Percentiles rank a stretch among this genome's conserved stretches.
Conservation (phyloP, 2,329 filamentous ascomycete species). For the Pseudophaeomoniella oleicola region DNA sequence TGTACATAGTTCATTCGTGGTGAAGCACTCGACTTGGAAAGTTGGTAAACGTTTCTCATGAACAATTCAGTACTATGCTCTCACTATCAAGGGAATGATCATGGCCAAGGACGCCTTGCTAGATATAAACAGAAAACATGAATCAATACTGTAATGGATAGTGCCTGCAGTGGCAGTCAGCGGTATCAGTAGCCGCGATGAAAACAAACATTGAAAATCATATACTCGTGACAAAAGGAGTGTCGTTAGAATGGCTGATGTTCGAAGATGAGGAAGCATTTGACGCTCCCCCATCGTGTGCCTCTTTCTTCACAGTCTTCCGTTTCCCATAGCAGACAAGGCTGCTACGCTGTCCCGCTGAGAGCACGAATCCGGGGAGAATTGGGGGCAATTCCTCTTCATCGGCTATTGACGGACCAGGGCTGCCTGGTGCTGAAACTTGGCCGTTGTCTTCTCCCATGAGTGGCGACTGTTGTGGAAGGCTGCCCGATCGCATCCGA, state of each 20-base stretch:
- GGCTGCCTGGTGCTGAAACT: conserved; percentile 9
- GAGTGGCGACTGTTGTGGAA: conserved; percentile 14
- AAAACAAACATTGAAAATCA: background rate
- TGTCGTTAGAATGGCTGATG: too few relatives aligned
- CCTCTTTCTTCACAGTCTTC: conserved; percentile 11
- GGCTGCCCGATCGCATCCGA: conserved; percentile 20
- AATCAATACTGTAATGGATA: too few relatives aligned
- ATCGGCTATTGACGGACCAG: conserved; percentile 11
- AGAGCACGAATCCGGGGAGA: conserved; percentile 27
- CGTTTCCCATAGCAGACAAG: conserved; percentile 14
- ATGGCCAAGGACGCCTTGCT: too few relatives aligned
- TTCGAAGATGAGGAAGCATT: too few relatives aligned
- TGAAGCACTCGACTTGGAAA: too few relatives aligned
- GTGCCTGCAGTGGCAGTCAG: too few relatives aligned
- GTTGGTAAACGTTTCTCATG: too few relatives aligned
- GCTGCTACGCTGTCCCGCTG: conserved; percentile 23
- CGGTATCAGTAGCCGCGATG: background rate
- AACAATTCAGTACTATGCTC: too few relatives aligned
- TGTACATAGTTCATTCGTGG: too few relatives aligned
- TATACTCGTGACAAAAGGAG: background rate
- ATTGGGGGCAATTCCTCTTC: conserved; percentile 10
- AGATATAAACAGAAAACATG: too few relatives aligned
- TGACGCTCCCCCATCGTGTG: too few relatives aligned
- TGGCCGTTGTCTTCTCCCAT: conserved; percentile 10
- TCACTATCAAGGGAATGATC: too few relatives aligned